Percentiles rank a stretch among this genome's conserved stretches.
phyloP scores from a whole-genome alignment of 352 stramenopile species.

The Phytophthora multivora region DNA sequence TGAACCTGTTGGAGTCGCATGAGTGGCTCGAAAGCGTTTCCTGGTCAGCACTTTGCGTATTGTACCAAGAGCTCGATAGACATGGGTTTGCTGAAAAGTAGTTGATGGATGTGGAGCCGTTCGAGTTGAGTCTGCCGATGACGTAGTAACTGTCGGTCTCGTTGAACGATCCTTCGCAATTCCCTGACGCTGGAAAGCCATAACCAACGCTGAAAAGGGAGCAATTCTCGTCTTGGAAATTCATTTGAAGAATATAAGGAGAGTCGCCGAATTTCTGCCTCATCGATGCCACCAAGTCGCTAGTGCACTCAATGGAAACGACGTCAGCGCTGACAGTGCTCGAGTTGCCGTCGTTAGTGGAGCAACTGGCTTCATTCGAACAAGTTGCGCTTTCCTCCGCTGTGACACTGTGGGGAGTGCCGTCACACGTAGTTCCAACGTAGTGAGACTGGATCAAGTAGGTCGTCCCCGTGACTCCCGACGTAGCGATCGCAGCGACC shows the following conservation, averaged over 20 bases:
- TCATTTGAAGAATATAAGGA: slow-evolving; percentile 17
- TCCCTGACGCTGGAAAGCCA: slow-evolving; percentile 9
- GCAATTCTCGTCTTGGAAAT: slow-evolving; percentile 6
- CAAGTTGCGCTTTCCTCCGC: slow-evolving; percentile 1
- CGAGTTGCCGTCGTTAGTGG: neutral
- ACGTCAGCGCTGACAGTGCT: slow-evolving; percentile 5
- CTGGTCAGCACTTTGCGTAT: neutral
- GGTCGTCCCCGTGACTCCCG: neutral
- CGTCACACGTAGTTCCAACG: slow-evolving; percentile 4
- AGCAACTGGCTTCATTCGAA: neutral
- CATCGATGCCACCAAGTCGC: slow-evolving; percentile 9
- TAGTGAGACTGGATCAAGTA: slow-evolving; percentile 18
- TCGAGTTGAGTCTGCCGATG: slow-evolving; percentile 17
- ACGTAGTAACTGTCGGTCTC: slow-evolving; percentile 18
- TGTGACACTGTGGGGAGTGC: slow-evolving; percentile 14
- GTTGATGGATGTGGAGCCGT: slow-evolving; percentile 16
- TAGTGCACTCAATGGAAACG: slow-evolving; percentile 7
- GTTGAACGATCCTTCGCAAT: slow-evolving; percentile 15
- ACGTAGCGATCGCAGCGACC: neutral
- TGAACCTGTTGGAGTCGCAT: slow-evolving; percentile 13
- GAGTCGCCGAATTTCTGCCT: slow-evolving; percentile 9
- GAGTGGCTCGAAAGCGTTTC: slow-evolving; percentile 5
- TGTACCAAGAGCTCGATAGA: slow-evolving; percentile 5
- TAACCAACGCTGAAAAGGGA: neutral
- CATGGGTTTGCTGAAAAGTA: slow-evolving; percentile 15